Base-by-base conservation (phyloP, 176 grass and related monocot genomes). In the Tuctoria greenei region DNA sequence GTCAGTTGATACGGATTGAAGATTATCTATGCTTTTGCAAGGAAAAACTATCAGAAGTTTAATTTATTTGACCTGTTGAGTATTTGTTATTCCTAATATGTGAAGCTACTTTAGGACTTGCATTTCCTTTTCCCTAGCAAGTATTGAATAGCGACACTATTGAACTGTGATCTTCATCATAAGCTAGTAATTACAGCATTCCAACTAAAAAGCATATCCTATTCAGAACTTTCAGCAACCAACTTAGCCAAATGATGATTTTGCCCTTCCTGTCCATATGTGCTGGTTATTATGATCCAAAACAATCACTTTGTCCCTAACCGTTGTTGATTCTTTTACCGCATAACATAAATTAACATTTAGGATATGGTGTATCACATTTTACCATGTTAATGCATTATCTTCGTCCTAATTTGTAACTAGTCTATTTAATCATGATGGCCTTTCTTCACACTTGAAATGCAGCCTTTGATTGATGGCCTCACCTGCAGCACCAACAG, bases 391-490 rank as follows among this genome's bases (percentile, higher is more conserved):
- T n/a, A 14, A 44, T 37, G 28, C 12, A 77, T 15, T 65, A 25
- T 38, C 8, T 36, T 20, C 18, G 61, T 50, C 37, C 16, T 67
- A 46, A 5, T 55, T 74, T 49, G 11, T 67, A 43, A 9, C 4
- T 17, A 70, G 3, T 50, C 36, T 73, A n/a, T 16, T 60, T 35
- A 66, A 35, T 62, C 70, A 28, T 76, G 27, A 88, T 39, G 26
- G 24, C 23, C 38, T 72, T 69, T 25, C 14, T 86, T 86, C 16
- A 78, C 1, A 41, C 39, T 39, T 73, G 16, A 80, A 78, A 84
- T 83, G 62, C 83, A 76, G 87, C n/a, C 52, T 65, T 67, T 26
- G 51, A 74, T 72, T 67, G 67, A 93, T 93, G 88, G 94, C 91
- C 51, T 91, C 86, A 24, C 81, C 72, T 64, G 14, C 61, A 66